Evolutionary conservation across 768 basidiomycete species (phyloP).

Genomic region (Pleurotus giganteus): DNA sequence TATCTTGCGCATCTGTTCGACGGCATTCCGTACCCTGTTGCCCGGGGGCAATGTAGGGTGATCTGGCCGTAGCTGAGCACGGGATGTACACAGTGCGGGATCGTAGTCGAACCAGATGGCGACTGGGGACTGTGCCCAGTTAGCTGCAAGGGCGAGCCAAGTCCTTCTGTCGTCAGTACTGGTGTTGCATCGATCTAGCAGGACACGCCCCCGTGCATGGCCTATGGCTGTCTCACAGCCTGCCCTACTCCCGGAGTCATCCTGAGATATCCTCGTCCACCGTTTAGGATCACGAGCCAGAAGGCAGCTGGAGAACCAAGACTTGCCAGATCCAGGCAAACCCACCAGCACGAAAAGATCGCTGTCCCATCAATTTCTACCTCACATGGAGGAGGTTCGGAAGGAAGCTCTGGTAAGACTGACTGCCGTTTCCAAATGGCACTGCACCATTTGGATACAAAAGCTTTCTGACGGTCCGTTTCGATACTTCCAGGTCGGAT

Average conservation of each 20-base stretch:
- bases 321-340: slow-evolving; percentile 61
- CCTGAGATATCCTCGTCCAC: slow-evolving; percentile 53
- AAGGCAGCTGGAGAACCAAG: slow-evolving; percentile 50
- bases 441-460: slow-evolving; percentile 57
- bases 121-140: slow-evolving; percentile 43
- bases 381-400: slow-evolving; percentile 48
- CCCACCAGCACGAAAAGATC: slow-evolving; percentile 59
- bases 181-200: slow-evolving; percentile 61
- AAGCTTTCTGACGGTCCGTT: slow-evolving; percentile 52
- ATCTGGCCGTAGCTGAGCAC: slow-evolving; percentile 54
- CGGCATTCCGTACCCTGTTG: slow-evolving; percentile 49
- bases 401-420: slow-evolving; percentile 45
- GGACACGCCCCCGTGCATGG: slow-evolving; percentile 32
- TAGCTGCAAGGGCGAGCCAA: slow-evolving; percentile 50
- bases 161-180: slow-evolving; percentile 41
- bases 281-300: slow-evolving; percentile 38
- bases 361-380: slow-evolving; percentile 41
- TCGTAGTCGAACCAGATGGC: slow-evolving; percentile 59
- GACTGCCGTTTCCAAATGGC: slow-evolving; percentile 57
- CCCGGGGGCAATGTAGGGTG: slow-evolving; percentile 62
- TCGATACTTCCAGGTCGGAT: slow-evolving; percentile 59
- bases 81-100: slow-evolving; percentile 43
- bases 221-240: slow-evolving; percentile 53
- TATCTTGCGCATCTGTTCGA: slow-evolving; percentile 49
- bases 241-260: slow-evolving; percentile 49